phyloP scores from a whole-genome alignment of 164 flowering plant species.

The Stephania cephalantha region DNA sequence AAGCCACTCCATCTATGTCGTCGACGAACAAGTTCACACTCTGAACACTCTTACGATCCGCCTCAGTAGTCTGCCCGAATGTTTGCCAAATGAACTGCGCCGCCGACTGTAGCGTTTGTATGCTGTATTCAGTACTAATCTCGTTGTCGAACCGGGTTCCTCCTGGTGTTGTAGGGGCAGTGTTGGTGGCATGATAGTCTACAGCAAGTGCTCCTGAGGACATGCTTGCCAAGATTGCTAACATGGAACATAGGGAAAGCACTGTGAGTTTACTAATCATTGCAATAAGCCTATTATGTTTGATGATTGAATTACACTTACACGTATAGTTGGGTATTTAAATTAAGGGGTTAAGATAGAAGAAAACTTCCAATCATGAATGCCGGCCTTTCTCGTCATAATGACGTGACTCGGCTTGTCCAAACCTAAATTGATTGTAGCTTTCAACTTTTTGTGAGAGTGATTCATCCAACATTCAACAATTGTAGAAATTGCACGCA shows the following conservation, averaged over 20 bases:
- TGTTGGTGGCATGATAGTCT: slow-evolving; percentile 36
- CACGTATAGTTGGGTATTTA: background rate
- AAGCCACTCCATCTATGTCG: slow-evolving; percentile 45
- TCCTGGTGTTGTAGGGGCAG: slow-evolving; percentile 37
- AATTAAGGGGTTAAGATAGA: background rate
- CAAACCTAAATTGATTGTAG: no score
- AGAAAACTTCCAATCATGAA: background rate
- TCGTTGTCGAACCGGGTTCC: slow-evolving; percentile 35
- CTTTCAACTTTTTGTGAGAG: no score
- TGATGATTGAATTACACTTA: background rate
- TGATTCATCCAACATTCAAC: no score
- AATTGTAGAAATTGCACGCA: no score
- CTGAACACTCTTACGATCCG: slow-evolving; percentile 34
- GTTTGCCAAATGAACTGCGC: slow-evolving; percentile 44
- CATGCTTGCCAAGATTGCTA: slow-evolving; percentile 10
- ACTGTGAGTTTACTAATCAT: slow-evolving; percentile 17
- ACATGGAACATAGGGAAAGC: slow-evolving; percentile 9
- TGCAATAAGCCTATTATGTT: background rate
- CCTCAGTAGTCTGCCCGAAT: slow-evolving; percentile 35
- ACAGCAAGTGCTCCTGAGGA: slow-evolving; percentile 27
- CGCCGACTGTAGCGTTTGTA: slow-evolving; percentile 34
- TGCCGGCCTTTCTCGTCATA: background rate
- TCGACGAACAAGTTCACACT: slow-evolving; percentile 36
- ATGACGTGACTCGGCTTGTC: background rate
- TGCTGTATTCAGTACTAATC: slow-evolving; percentile 33